Conservation (phyloP, 192 early-diverging fungal genomes). For the Backusella psychrophila region DNA sequence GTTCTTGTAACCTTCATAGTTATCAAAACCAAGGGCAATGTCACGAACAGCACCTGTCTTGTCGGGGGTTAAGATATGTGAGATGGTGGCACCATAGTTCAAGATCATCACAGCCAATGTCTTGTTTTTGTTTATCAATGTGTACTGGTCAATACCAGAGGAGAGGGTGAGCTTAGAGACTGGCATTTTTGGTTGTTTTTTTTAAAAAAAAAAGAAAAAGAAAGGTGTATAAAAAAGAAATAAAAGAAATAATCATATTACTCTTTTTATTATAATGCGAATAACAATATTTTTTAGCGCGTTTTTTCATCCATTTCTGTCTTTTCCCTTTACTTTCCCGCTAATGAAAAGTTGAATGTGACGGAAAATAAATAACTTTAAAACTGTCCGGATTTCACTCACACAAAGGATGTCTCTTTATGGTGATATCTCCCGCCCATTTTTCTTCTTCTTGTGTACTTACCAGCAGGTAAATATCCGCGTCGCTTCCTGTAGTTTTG, state of each 20-base stretch:
- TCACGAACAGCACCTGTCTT: conserved; percentile 52
- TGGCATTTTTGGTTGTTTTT: conserved; percentile 14
- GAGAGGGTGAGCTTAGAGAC: conserved; percentile 21
- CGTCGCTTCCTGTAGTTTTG: neutral
- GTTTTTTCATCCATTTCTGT: neutral
- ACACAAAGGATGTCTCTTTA: neutral
- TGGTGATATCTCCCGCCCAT: neutral
- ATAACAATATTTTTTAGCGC: neutral
- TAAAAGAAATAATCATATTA: neutral
- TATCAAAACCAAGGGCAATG: conserved; percentile 74
- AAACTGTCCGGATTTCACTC: neutral
- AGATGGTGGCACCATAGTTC: conserved; percentile 69
- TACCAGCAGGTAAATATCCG: neutral
- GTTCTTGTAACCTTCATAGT: conserved; percentile 41
- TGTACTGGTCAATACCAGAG: conserved; percentile 32
- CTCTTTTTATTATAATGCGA: conserved; percentile 3
- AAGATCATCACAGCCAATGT: conserved; percentile 44
- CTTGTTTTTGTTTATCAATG: conserved; percentile 28
- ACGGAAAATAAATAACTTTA: conserved; percentile 3
- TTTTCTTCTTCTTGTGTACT: neutral
- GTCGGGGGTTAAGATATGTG: conserved; percentile 62
- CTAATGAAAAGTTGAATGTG: neutral
- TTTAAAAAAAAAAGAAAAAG: neutral
- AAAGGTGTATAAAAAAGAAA: neutral
- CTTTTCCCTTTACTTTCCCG: neutral